Percentiles rank a stretch among this genome's conserved stretches.
These are phyloP conservation scores for Pleurotus eryngii DNA, from an alignment of 768 basidiomycete species.

Conservation along the genomic window DNA sequence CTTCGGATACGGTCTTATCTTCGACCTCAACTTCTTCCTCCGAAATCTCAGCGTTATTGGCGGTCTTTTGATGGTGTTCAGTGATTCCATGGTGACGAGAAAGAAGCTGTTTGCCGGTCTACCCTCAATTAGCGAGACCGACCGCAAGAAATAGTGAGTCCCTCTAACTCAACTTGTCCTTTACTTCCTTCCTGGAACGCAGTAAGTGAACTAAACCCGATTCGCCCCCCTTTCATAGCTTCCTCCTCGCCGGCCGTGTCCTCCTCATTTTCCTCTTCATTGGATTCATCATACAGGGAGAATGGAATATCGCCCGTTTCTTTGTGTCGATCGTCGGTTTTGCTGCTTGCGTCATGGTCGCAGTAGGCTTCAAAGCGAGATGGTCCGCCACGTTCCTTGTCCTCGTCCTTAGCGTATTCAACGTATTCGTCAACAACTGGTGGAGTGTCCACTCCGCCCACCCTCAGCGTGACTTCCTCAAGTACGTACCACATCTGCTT, in stretches of 20 bases:
- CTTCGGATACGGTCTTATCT: constrained; percentile 98
- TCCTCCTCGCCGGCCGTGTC: constrained; percentile 95
- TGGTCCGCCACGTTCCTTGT: constrained; percentile 98
- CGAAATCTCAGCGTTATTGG: constrained; percentile 98
- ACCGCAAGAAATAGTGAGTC: constrained; percentile 96
- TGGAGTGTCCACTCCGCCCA: constrained; percentile 92
- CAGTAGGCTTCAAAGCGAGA: constrained; percentile 98
- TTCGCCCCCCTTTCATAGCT: constrained; percentile 44
- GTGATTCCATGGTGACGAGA: constrained; percentile 86
- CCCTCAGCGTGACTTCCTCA: constrained; percentile 96
- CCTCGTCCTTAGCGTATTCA: constrained; percentile 87
- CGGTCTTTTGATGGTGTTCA: constrained; percentile 98
- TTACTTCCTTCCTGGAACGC: not conserved
- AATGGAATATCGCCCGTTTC: constrained; percentile 84
- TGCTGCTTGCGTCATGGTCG: constrained; percentile 92
- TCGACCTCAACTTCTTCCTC: constrained; percentile 99
- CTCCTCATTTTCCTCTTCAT: constrained; percentile 99
- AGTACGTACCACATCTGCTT: constrained; percentile 47
- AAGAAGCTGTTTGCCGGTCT: constrained; percentile 90
- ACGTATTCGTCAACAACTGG: constrained; percentile 98
- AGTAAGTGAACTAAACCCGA: constrained; percentile 7
- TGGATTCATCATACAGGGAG: constrained; percentile 92
- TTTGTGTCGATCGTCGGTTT: constrained; percentile 89
- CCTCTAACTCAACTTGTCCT: not conserved
- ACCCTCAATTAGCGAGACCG: constrained; percentile 87